Base-by-base conservation (phyloP, 179 eudicot genomes). In the Beta lomatogona region DNA sequence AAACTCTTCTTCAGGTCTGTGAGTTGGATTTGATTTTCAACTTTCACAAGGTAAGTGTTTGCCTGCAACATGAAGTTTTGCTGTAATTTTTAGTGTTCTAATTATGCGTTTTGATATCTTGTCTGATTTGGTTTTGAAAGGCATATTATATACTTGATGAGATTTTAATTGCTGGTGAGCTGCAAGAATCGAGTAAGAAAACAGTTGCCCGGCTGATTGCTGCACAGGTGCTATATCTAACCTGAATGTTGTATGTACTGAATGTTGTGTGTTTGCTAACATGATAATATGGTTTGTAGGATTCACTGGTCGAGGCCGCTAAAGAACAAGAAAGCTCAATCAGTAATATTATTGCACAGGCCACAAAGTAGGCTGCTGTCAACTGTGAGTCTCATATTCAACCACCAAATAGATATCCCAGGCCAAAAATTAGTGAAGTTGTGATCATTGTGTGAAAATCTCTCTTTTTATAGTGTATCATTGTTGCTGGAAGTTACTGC, bases 131-230 rank as follows among this genome's bases (percentile, higher is more conserved):
- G 19, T 55, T 66, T 60, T 83, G 79, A 79, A 88, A 95, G 99
- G 99, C 99, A 77, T 95, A 94, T 83, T 95, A 89, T 76, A 95
- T 94, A 82, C 87, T 95, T 82, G 99, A 95, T 25, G 99, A 95
- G 87, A 85, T 95, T 74, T 71, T 95, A 75, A 89, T 95, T 75
- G 99, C 98, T 72, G 99, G 98, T 63, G 97, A 95, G 87, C 93
- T 95, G 82, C 99, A 94, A 88, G 99, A 95, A 77, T 88, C 99
- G 13, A 95, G 98, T 90, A 95, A 95, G 90, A 95, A 92, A 86
- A 89, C 98, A 16, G 94, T 95, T 79, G 93, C 95, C 7, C 93
- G 98, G 63, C 83, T 95, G 64, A 87, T 95, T 53, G 97, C 94
- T 79, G 89, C 95, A 41, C 99, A 95, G 95, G 99, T 88, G 44